Base-by-base conservation (phyloP, 352 stramenopile species). In the Phytophthora cajani region DNA sequence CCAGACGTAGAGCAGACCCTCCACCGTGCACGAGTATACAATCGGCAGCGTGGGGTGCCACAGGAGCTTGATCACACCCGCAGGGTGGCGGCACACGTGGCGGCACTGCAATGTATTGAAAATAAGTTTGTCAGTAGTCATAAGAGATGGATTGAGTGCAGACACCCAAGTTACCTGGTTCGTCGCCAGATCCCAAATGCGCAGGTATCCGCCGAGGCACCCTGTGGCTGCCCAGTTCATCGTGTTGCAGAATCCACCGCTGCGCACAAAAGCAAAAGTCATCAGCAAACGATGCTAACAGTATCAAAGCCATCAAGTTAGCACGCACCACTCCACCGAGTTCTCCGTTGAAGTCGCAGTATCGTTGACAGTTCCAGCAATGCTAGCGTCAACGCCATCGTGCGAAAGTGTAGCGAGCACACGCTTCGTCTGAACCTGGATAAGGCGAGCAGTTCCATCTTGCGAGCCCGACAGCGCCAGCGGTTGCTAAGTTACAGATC, bases 141-240 rank as follows among this genome's bases (percentile, higher is more conserved):
- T 9, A 12, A 57, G n/a, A 10, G 57, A 56, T 52, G n/a, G 10
- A 27, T 40, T 38, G 32, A 23, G 25, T 19, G 5, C 17, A 40
- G 16, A 19, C 44, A 66, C 10, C 10, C 14, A 17, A 47, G 38
- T 61, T 80, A 93, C 88, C 62, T 93, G 83, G 67, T 94, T 85
- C 1, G 86, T 92, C 9, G 85, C 83, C 47, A 99, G 85, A 78
- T 99, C 97, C 97, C 97, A 99, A 69, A 99, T 98, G 67, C 98
- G 98, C 53, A 99, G 67, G 30, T 84, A 88, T 59, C 97, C 97
- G 63, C 98, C 97, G 2, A 98, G 91, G 36, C 96, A 98, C 27
- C 92, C 97, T 1, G 97, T 99, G 19, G 97, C 96, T 42, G 87
- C 93, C 97, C 97, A 99, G 69, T 98, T 97, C 81, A 97, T 93